A percentile compares a stretch with the other conserved stretches of the same genome.
phyloP scores from a whole-genome alignment of 306 rosid genomes.

The Senna tora region DNA sequence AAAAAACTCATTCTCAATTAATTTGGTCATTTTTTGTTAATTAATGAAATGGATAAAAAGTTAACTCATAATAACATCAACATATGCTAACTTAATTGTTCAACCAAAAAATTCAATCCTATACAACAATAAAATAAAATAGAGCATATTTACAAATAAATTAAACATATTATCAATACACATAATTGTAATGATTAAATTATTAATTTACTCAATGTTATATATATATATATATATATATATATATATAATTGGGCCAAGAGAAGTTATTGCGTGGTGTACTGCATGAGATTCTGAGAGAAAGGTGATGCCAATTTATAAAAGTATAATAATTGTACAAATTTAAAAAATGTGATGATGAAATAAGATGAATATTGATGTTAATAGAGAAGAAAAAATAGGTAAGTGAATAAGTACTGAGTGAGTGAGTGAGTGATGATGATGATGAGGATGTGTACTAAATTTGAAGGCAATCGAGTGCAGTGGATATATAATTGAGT shows the following conservation, averaged over 20 bases:
- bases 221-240: too few relatives aligned
- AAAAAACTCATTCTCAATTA: too few relatives aligned
- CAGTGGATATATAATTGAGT: slow-evolving; percentile 51
- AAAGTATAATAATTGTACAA: slow-evolving; percentile 52
- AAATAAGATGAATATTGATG: slow-evolving; percentile 19
- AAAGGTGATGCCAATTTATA: slow-evolving; percentile 38
- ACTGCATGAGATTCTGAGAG: slow-evolving; percentile 39
- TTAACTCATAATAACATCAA: too few relatives aligned
- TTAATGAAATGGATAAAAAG: too few relatives aligned
- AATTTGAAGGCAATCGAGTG: slow-evolving; percentile 56
- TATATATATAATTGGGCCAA: neutral
- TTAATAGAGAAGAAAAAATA: slow-evolving; percentile 35
- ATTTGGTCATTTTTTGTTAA: too few relatives aligned
- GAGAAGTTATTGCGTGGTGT: neutral
- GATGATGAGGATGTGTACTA: slow-evolving; percentile 57
- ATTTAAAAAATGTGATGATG: slow-evolving; percentile 44
- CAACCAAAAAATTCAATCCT: too few relatives aligned
- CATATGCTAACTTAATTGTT: too few relatives aligned
- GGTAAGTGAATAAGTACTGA: neutral
- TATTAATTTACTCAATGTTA: too few relatives aligned
- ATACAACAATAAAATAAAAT: too few relatives aligned
- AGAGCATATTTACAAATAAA: too few relatives aligned
- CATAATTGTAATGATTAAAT: too few relatives aligned
- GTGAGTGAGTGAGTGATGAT: slow-evolving; percentile 33
- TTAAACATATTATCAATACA: too few relatives aligned